Evolutionary conservation across 2,329 filamentous ascomycete species (phyloP).

Genomic region (Fusarium tricinctum): DNA sequence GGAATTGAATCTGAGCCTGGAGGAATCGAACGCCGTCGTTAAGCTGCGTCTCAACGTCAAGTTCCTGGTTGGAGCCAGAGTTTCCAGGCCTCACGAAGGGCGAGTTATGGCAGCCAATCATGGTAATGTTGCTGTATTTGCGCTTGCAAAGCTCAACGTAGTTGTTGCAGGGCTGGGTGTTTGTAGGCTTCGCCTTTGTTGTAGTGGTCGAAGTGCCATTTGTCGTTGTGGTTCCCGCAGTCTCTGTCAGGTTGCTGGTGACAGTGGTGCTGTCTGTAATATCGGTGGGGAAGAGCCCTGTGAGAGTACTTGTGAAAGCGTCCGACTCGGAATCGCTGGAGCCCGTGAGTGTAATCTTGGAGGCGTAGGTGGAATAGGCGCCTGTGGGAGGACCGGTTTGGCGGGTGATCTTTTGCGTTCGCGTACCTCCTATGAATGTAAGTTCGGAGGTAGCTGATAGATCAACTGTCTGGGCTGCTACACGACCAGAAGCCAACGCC

Average conservation of each 20-base stretch:
- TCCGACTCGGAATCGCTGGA: conserved; percentile 39
- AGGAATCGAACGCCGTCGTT: conserved; percentile 80
- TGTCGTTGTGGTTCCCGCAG: conserved; percentile 53
- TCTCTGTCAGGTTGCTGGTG: conserved; percentile 58
- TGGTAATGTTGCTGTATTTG: conserved; percentile 85
- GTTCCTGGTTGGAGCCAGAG: conserved; percentile 80
- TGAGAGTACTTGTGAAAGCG: conserved; percentile 60
- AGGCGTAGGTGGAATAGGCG: conserved; percentile 46
- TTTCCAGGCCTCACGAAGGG: conserved; percentile 80
- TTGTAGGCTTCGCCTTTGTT: conserved; percentile 63
- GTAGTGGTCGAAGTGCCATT: conserved; percentile 51
- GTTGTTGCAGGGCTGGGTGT: conserved; percentile 85
- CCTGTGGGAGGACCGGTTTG: conserved; percentile 52
- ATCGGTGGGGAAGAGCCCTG: conserved; percentile 58
- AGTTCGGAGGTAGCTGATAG: conserved; percentile 54
- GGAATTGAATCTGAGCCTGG: conserved; percentile 74
- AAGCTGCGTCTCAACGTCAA: conserved; percentile 77
- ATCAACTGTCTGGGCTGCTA: conserved; percentile 48
- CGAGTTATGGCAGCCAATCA: conserved; percentile 84
- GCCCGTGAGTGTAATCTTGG: conserved; percentile 44
- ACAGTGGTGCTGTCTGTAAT: conserved; percentile 49
- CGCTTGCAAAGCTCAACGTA: conserved; percentile 81
- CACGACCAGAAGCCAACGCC: conserved; percentile 44
- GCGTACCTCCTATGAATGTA: conserved; percentile 56
- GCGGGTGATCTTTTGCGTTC: conserved; percentile 56